Base-by-base conservation (phyloP, 139 green algal species). In the Yamagishiella unicocca region DNA sequence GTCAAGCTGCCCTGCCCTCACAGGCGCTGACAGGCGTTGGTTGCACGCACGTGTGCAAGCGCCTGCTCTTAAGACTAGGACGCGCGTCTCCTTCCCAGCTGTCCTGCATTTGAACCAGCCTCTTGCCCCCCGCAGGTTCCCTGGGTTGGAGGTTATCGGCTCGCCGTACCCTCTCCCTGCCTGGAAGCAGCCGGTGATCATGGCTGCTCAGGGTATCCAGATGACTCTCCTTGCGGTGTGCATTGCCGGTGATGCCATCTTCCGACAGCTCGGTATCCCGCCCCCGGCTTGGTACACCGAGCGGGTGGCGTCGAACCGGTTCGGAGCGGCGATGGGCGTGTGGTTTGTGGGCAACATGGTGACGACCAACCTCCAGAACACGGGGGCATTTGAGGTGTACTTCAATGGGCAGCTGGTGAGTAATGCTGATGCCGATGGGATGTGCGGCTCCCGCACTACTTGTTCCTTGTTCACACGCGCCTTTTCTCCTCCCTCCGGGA, bases 351-450 rank as follows among this genome's bases (percentile, higher is more conserved):
- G 95, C 42, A 97, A 97, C 83, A 88, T 89, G 55, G 8, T 87
- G 0, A 25, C 43, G 1, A 79, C 66, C 25, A 87, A 87, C 82
- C n/a, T 95, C 8, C 55, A 89, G 27, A 95, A 92, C 81, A 97
- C 94, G 0, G 93, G 93, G 1, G 95, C 95, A 0, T 97, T 97
- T 66, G 95, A 97, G 88, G 83, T 97, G 3, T 96, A 87, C 58
- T 94, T 88, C 53, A 90, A 94, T 29, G 91, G 93, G 25, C n/a
- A 90, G 21, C 79, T 93, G 94, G 80, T 86, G 31, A 38, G 80
- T 17, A 58, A 58, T 58, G 14, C 50, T 58, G 17, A 58, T 58
- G 14, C 50, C 12, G 12, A 58, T 17, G 12, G 17, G 17, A 58
- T 17, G 17, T 17, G 12, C n/a, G n/a, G n/a, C n/a, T n/a, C n/a